Evolutionary conservation across 345 rosid genomes (phyloP).

Genomic region (Bruguiera sexangula): DNA sequence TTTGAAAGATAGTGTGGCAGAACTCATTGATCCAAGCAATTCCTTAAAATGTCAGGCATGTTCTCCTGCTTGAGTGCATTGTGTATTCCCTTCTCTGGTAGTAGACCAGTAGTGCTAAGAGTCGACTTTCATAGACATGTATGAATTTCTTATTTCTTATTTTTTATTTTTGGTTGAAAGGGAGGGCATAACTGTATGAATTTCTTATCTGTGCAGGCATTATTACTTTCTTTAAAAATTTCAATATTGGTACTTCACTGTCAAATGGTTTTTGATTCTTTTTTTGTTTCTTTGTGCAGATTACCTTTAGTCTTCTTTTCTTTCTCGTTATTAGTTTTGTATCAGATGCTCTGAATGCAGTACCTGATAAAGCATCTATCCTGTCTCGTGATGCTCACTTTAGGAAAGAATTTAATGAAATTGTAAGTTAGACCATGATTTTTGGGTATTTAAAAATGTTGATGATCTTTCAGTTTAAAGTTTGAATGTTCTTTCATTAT

Average conservation of each 20-base stretch:
- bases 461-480: slow-evolving; percentile 14
- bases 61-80: slow-evolving; percentile 14
- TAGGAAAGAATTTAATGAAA: slow-evolving; percentile 81
- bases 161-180: background rate
- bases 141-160: background rate
- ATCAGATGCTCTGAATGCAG: slow-evolving; percentile 84
- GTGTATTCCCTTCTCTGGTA: slow-evolving; percentile 15
- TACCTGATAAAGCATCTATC: slow-evolving; percentile 71
- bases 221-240: slow-evolving; percentile 1
- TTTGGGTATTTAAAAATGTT: slow-evolving; percentile 15
- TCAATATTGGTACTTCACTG: background rate
- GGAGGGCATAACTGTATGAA: background rate
- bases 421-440: slow-evolving; percentile 50
- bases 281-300: slow-evolving; percentile 47
- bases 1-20: slow-evolving; percentile 70
- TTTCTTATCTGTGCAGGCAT: background rate
- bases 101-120: background rate
- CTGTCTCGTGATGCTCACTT: slow-evolving; percentile 75
- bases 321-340: slow-evolving; percentile 72
- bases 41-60: slow-evolving; percentile 73
- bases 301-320: slow-evolving; percentile 72
- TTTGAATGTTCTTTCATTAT: slow-evolving; percentile 26
- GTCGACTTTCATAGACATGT: background rate
- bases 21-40: slow-evolving; percentile 46
- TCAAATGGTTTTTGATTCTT: background rate